Base-by-base conservation (phyloP, 768 basidiomycete genomes). In the Hypholoma fasciculare region DNA sequence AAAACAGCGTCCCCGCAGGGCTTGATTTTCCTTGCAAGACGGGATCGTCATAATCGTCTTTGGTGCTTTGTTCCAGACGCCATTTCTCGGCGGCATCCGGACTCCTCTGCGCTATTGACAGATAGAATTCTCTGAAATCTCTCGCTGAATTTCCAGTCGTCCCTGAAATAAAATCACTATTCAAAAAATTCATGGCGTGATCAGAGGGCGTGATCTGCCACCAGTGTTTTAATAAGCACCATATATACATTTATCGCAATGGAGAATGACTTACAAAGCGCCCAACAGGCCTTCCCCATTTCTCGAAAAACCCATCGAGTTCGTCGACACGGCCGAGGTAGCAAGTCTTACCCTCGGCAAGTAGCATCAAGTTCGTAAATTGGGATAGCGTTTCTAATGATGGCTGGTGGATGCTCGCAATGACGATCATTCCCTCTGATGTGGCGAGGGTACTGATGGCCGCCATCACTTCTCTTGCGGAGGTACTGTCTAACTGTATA, bases 371-470 rank as follows among this genome's bases (percentile, higher is more conserved):
- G 34, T 81, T 74, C 49, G 84, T 84, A 65, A 90, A 89, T 44
- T 85, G 78, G 0, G 78, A 65, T 49, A 87, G 80, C 0, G 85
- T 85, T 56, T 84, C 83, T 20, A 81, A 79, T 19, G 82, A 78
- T 0, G 88, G 88, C 57, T 89, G 87, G 61, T 90, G 88, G 52
- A 90, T 86, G 4, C 85, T 85, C 16, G 83, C 81, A 47, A 89
- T 77, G 34, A 87, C 78, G 36, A 86, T 80, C 51, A 85, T 82
- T 20, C 76, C 76, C 59, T 81, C 78, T 6, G 76, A 71, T 26
- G 72, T 63, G 0, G 83, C 79, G 9, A 86, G 68, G 14, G 71
- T 69, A 16, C 74, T 73, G 30, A 83, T 77, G 42, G 82, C 71
- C 6, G 73, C 64, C 63, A 81, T 71, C 6, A 80, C 79, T 56